These are phyloP conservation scores for Pestalotiopsis sp. DNA, from an alignment of 2,329 filamentous ascomycete genomes.

Conservation along the genomic window DNA sequence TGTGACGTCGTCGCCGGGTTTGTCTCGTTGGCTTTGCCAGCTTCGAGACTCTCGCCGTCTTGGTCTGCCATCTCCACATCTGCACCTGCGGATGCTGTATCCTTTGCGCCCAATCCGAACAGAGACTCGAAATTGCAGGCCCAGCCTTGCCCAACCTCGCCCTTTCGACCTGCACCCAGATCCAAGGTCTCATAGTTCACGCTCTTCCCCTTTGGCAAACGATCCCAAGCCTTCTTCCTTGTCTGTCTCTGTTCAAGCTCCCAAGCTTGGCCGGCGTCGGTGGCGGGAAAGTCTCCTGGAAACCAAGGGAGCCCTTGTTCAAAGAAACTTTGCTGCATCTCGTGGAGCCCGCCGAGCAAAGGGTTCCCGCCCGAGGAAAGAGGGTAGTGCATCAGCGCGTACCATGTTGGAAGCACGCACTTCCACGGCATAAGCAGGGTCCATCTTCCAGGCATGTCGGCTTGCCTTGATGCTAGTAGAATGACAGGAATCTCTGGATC, in stretches of 20 bases:
- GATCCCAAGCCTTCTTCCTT: constrained; percentile 69
- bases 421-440: constrained; percentile 88
- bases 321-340: constrained; percentile 79
- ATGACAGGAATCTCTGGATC: constrained; percentile 82
- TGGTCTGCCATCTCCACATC: constrained; percentile 14
- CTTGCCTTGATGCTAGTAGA: constrained; percentile 62
- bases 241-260: constrained; percentile 66
- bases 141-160: constrained; percentile 82
- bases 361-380: constrained; percentile 80
- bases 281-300: constrained; percentile 81
- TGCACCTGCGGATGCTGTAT: constrained; percentile 22
- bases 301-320: constrained; percentile 82
- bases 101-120: constrained; percentile 41
- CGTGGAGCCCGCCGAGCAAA: constrained; percentile 78
- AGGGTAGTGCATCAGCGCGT: constrained; percentile 80
- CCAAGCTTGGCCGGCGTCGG: constrained; percentile 78
- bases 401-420: constrained; percentile 85
- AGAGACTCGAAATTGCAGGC: constrained; percentile 81
- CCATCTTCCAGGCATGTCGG: constrained; percentile 67
- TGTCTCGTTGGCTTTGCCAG: not conserved
- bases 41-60: constrained; percentile 9
- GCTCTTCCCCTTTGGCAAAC: constrained; percentile 80
- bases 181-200: constrained; percentile 74
- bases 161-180: constrained; percentile 72
- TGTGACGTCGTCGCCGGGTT: constrained; percentile 4